A percentile compares a stretch with the other conserved stretches of the same genome.
Conservation (phyloP, 2,329 filamentous ascomycete species). For the Pseudogymnoascus sp. region DNA sequence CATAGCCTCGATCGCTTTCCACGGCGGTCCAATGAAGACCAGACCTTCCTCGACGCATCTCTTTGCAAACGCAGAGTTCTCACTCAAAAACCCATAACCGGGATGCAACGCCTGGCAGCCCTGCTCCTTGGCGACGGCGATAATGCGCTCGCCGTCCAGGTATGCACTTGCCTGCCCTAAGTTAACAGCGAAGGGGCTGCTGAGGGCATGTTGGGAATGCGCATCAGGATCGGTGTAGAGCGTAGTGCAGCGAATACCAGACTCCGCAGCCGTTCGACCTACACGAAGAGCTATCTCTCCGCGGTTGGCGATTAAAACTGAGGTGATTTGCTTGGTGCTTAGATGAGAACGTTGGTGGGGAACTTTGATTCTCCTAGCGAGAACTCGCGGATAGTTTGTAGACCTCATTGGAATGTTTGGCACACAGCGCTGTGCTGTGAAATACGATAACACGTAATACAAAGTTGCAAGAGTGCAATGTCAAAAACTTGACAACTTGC, state of each 20-base stretch:
- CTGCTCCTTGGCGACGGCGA: conserved; percentile 74
- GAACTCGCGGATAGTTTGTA: neutral
- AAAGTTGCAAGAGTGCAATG: neutral
- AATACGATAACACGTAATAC: neutral
- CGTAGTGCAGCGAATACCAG: conserved; percentile 88
- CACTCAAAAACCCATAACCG: conserved; percentile 90
- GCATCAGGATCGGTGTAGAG: conserved; percentile 92
- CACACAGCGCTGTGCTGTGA: neutral
- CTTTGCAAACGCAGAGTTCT: conserved; percentile 84
- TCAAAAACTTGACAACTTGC: neutral
- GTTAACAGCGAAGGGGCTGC: conserved; percentile 74
- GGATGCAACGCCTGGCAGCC: conserved; percentile 89
- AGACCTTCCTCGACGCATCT: conserved; percentile 84
- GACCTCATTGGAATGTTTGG: neutral
- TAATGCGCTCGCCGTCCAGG: conserved; percentile 87
- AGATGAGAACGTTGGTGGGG: conserved; percentile 5
- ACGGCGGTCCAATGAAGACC: conserved; percentile 87
- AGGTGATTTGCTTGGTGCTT: conserved; percentile 48
- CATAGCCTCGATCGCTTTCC: conserved; percentile 76
- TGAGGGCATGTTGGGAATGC: conserved; percentile 75
- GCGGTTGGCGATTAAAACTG: conserved; percentile 90
- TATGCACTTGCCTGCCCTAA: conserved; percentile 79
- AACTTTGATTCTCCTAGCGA: neutral
- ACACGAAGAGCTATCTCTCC: conserved; percentile 96
- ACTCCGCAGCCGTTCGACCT: conserved; percentile 73